Evolutionary conservation across 352 stramenopile species (phyloP).

Genomic region (Phytophthora tubulina): DNA sequence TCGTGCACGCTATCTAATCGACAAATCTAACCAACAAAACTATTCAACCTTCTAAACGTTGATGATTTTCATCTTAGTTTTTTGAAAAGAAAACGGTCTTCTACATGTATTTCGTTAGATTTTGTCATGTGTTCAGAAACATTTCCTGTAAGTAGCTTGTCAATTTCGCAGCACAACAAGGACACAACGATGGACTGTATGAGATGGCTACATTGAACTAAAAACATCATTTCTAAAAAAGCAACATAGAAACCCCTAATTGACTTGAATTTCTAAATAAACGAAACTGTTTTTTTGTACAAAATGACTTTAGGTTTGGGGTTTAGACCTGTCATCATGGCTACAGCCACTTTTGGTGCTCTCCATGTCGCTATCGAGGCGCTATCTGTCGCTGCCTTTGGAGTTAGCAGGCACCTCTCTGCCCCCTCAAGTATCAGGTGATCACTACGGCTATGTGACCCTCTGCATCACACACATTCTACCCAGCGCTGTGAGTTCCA

Average conservation of each 20-base stretch:
- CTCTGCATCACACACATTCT: slow-evolving; percentile 58
- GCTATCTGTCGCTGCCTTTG: slow-evolving; percentile 39
- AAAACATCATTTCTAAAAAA: background rate
- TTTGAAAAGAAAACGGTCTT: slow-evolving; percentile 1
- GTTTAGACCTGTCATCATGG: background rate
- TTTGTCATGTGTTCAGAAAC: too few relatives aligned
- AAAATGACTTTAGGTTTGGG: too few relatives aligned
- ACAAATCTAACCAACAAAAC: background rate
- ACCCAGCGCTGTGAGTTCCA: slow-evolving; percentile 41
- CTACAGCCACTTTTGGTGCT: background rate
- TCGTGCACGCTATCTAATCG: slow-evolving; percentile 10
- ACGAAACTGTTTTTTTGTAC: too few relatives aligned
- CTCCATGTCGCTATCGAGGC: slow-evolving; percentile 42
- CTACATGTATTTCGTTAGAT: too few relatives aligned
- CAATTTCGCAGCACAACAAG: too few relatives aligned
- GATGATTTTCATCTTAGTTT: too few relatives aligned
- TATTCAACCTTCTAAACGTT: background rate
- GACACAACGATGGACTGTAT: too few relatives aligned
- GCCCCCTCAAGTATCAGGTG: slow-evolving; percentile 51
- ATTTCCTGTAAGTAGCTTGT: too few relatives aligned
- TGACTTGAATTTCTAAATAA: too few relatives aligned
- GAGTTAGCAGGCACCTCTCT: slow-evolving; percentile 52
- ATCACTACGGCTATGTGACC: slow-evolving; percentile 37
- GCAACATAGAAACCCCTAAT: too few relatives aligned
- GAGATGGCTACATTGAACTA: background rate